A percentile compares a stretch with the other conserved stretches of the same genome.
Conservation (phyloP, 176 grass and related monocot genomes). For the Bonia amplexicaulis region DNA sequence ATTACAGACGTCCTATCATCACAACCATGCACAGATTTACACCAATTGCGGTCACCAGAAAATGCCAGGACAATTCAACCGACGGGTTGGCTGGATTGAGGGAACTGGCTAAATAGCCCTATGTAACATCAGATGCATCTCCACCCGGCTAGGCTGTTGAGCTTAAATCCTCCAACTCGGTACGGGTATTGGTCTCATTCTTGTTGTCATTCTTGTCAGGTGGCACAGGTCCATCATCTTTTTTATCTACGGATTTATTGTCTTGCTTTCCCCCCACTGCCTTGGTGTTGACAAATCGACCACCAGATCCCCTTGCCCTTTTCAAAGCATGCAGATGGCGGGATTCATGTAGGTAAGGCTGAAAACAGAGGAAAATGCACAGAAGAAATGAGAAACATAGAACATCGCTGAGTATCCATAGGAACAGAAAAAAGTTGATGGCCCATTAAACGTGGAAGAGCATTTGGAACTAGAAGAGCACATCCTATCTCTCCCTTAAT, state of each 20-base stretch:
- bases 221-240: not conserved
- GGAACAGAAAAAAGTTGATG: not conserved
- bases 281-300: constrained; percentile 35
- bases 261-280: not conserved
- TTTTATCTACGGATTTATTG: not conserved
- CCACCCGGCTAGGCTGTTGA: too few relatives aligned
- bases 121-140: too few relatives aligned
- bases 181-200: not conserved
- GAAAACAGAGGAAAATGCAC: not conserved
- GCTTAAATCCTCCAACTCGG: not conserved
- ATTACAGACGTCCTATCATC: not conserved
- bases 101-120: not conserved
- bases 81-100: not conserved
- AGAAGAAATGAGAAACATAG: not conserved
- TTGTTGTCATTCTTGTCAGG: not conserved
- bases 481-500: not conserved
- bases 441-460: not conserved
- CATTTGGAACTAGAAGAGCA: not conserved
- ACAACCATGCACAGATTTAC: not conserved
- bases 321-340: constrained; percentile 36
- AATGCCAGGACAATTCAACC: not conserved
- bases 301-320: constrained; percentile 28
- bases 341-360: not conserved
- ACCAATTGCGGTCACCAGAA: not conserved
- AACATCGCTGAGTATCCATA: not conserved